Conservation (phyloP, 306 rosid species). For the Arachis hypogaea region DNA sequence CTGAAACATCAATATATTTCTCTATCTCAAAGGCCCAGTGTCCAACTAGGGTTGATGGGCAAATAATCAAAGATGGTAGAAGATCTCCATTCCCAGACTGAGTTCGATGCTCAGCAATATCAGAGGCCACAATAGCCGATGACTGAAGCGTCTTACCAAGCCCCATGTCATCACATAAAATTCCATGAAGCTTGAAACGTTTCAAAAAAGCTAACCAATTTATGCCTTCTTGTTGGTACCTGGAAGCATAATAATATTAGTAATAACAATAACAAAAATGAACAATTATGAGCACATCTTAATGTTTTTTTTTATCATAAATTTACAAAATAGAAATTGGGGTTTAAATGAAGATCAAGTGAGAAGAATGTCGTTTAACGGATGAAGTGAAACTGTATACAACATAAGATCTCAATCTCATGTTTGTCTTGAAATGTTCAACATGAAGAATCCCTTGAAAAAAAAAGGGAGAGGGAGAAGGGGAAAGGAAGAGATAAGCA, state of each 20-base stretch:
- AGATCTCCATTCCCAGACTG: constrained; percentile 48
- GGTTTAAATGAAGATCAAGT: constrained; percentile 1
- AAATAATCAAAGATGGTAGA: constrained; percentile 81
- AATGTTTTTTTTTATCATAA: background rate
- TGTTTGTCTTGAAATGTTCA: constrained; percentile 4
- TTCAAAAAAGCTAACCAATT: constrained; percentile 95
- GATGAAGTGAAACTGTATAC: background rate
- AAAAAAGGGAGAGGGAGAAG: background rate
- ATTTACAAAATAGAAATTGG: background rate
- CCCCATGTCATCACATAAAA: constrained; percentile 99
- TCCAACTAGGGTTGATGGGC: constrained; percentile 98
- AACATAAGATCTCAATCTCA: background rate
- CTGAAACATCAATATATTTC: constrained; percentile 75
- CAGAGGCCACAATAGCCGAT: constrained; percentile 93
- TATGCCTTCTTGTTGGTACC: constrained; percentile 99
- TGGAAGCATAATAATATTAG: constrained; percentile 43
- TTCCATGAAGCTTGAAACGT: constrained; percentile 99
- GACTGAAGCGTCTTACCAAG: constrained; percentile 99
- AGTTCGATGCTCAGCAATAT: constrained; percentile 68
- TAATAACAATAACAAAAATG: constrained; percentile 3
- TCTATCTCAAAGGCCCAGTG: constrained; percentile 99
- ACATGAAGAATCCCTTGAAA: background rate
- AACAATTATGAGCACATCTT: background rate
- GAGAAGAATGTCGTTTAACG: background rate
- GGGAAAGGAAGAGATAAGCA: background rate